phyloP scores from a whole-genome alignment of 202 grass and related monocot species.

The Schoenoplectus triqueter region DNA sequence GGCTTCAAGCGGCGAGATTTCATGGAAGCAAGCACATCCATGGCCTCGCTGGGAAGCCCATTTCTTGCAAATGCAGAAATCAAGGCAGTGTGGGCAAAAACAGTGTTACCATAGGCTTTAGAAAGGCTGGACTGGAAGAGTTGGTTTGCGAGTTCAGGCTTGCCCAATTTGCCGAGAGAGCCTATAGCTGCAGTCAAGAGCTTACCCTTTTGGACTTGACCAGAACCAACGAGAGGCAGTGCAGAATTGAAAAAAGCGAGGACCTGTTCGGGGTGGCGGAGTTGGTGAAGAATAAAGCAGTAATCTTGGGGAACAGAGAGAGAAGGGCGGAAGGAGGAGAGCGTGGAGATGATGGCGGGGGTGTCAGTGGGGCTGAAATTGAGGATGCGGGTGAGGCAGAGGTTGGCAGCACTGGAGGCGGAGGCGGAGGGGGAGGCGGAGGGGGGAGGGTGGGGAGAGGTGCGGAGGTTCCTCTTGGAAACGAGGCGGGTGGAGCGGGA shows the following conservation, averaged over 20 bases:
- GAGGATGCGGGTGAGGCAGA: constrained; percentile 69
- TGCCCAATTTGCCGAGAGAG: constrained; percentile 69
- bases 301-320: constrained; percentile 73
- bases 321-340: constrained; percentile 51
- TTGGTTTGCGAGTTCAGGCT: constrained; percentile 72
- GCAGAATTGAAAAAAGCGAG: constrained; percentile 69
- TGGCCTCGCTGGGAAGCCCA: constrained; percentile 69
- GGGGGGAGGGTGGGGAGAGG: constrained; percentile 26
- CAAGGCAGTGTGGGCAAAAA: constrained; percentile 77
- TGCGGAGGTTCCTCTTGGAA: constrained; percentile 79
- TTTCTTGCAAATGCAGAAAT: constrained; percentile 94
- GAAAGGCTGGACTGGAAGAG: constrained; percentile 67
- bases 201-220: constrained; percentile 63
- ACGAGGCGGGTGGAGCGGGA: constrained; percentile 71
- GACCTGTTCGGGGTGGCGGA: constrained; percentile 53
- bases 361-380: constrained; percentile 47
- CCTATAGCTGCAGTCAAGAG: constrained; percentile 77
- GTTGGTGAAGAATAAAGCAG: constrained; percentile 65
- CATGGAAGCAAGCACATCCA: constrained; percentile 73
- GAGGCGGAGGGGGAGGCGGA: constrained; percentile 24
- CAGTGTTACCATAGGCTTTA: constrained; percentile 69
- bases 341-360: constrained; percentile 28
- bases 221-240: constrained; percentile 55
- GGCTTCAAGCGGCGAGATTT: constrained; percentile 66
- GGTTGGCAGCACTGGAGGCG: constrained; percentile 51